Evolutionary conservation across 2,329 filamentous ascomycete genomes (phyloP), one percentile per base, ranked within the genome.

Genomic region (Pseudogymnoascus sp.): DNA sequence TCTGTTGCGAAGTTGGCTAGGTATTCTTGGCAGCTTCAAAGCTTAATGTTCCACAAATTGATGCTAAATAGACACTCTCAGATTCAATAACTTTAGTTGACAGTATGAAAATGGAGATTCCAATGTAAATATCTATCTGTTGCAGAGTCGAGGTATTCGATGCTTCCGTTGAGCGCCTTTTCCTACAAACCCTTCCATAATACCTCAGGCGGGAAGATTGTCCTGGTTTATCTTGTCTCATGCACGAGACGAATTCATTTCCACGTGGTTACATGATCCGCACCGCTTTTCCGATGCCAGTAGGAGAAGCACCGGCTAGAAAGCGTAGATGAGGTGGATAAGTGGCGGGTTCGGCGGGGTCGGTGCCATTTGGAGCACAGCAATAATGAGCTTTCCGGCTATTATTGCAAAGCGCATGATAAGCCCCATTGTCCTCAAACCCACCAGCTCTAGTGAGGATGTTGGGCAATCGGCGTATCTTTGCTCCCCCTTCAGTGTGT

Each of bases 21-120:
- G 43, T 54, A 54, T 54, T 54, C 43, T 54, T 54, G 43, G 25
- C 43, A 50, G 43, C 43, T 54, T 54, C 43, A 54, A 54, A 54
- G 43, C 43, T 54, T 54, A 54, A 54, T 54, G 5, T 54, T 32
- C 9, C n/a, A 54, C 43, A 54, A 12, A 54, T 54, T 54, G 43
- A 30, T 30, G 25, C 25, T 30, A 54, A 54, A 54, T 30, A 54
- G 18, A 32, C 43, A 30, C 43, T 16, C 41, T 54, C 25, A 54
- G 22, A 30, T 30, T 54, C 25, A 47, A 54, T 54, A 25, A 54
- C 43, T 54, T 54, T 25, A 54, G n/a, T 30, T 18, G n/a, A 54
- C 2, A 4, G 43, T 16, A 18, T 54, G 25, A 32, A 11, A 32
- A 50, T 11, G 16, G 25, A n/a, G 43, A 54, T 54, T 30, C n/a